Base-by-base conservation (phyloP, 176 grass and related monocot genomes). In the Musa acuminata region DNA sequence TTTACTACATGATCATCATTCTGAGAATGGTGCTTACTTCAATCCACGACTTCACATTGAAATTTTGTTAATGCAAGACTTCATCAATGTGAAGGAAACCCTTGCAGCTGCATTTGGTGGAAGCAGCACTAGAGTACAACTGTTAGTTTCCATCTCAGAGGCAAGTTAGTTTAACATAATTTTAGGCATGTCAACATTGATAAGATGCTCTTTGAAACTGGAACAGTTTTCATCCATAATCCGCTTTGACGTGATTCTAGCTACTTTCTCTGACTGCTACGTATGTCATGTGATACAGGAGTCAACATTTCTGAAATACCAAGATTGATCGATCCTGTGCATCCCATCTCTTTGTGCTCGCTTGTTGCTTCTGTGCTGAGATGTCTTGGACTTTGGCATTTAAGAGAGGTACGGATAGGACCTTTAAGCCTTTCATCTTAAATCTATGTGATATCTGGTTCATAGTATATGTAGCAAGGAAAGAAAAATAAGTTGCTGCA, bases 81-180 rank as follows among this genome's bases (percentile, higher is more conserved):
- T 24, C 80, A 84, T 96, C 67, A 86, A 87, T 81, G 84, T 87
- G 19, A 96, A 83, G 80, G 89, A 96, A 87, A 84, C 82, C 65
- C 67, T 89, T 21, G 78, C 87, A 83, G 84, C 82, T 89, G 84
- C 92, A 78, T 83, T 75, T 80, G 89, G 82, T 80, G 92, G 67
- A 82, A 83, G 65, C 26, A 76, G 74, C 74, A 72, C 78, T 26
- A 87, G 87, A 80, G 83, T 87, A 11, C 80, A 86, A 64, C 80
- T 92, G 25, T 75, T 92, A 81, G 75, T 96, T 48, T 84, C 50
- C 67, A 65, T 92, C 53, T 96, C 82, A 73, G 72, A 96, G 89
- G 92, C 86, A 89, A 55, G 11, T 60, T 57, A 72, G 55, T 87
- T 70, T 62, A 50, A 11, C 14, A 67, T 26, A 73, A 14, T 49